phyloP scores from a whole-genome alignment of 257 asterid genomes.

The Nyctanthes arbortristis region DNA sequence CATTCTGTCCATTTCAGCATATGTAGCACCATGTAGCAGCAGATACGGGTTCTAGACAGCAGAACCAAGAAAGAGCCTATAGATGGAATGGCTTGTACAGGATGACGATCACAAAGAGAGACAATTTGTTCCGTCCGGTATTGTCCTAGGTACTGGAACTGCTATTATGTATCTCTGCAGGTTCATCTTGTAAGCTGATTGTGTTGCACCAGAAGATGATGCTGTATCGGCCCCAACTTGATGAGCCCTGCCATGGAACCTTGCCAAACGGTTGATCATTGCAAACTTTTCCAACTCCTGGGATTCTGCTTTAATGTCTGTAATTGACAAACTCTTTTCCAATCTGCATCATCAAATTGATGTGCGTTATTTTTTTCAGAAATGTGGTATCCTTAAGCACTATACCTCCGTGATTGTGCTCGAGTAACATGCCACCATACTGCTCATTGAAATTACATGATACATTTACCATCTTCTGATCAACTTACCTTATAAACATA shows the following conservation, averaged over 20 bases:
- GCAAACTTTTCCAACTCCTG: conserved; percentile 70
- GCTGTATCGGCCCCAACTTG: conserved; percentile 37
- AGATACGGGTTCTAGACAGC: not conserved
- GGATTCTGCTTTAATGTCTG: conserved; percentile 52
- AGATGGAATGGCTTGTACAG: conserved; percentile 9
- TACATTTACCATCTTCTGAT: not conserved
- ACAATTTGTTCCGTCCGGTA: conserved; percentile 82
- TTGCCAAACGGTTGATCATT: conserved; percentile 68
- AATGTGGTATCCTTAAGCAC: too few relatives aligned
- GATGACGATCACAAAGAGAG: conserved; percentile 52
- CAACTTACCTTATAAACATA: not conserved
- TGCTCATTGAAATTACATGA: too few relatives aligned
- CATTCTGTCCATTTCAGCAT: conserved; percentile 14
- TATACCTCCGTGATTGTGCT: too few relatives aligned
- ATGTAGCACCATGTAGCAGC: not conserved
- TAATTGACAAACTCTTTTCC: conserved; percentile 50
- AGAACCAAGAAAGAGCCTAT: conserved; percentile 3
- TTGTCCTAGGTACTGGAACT: conserved; percentile 58
- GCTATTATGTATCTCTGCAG: conserved; percentile 59
- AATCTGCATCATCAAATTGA: conserved; percentile 60
- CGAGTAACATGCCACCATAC: too few relatives aligned
- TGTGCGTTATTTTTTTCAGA: too few relatives aligned
- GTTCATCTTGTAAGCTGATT: conserved; percentile 24
- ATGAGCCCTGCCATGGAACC: conserved; percentile 56
- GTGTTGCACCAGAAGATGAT: conserved; percentile 34